These are phyloP conservation scores for Ustilago trichophora DNA, from an alignment of 1,284 basidiomycete genomes.

Conservation along the genomic window DNA sequence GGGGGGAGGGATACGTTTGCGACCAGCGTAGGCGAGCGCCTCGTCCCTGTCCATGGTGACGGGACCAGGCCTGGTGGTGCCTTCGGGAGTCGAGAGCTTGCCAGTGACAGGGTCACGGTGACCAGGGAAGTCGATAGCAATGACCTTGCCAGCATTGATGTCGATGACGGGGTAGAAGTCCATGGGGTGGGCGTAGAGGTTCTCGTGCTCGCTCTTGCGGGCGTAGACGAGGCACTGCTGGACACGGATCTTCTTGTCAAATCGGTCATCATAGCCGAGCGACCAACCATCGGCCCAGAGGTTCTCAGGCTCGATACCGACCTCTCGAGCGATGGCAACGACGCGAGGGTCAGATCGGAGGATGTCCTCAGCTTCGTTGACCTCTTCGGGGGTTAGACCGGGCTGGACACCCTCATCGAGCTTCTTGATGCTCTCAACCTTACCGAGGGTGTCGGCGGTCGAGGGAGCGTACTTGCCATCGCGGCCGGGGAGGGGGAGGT, in stretches of 20 bases:
- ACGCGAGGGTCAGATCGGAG: slow-evolving; percentile 75
- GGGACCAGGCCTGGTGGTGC: slow-evolving; percentile 67
- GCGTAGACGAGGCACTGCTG: slow-evolving; percentile 52
- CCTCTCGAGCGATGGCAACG: slow-evolving; percentile 76
- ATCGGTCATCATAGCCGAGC: slow-evolving; percentile 50
- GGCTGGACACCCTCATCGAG: slow-evolving; percentile 78
- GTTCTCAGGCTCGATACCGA: slow-evolving; percentile 79
- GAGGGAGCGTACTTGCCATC: slow-evolving; percentile 35
- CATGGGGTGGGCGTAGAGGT: slow-evolving; percentile 52
- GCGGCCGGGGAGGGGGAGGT: slow-evolving; percentile 28
- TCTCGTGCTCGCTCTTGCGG: slow-evolving; percentile 50
- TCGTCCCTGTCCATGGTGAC: slow-evolving; percentile 68
- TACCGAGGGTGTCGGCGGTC: slow-evolving; percentile 23
- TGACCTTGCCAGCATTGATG: slow-evolving; percentile 39
- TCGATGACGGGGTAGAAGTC: slow-evolving; percentile 64
- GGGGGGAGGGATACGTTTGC: slow-evolving; percentile 79
- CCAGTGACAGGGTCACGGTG: slow-evolving; percentile 37
- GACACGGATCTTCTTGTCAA: slow-evolving; percentile 39
- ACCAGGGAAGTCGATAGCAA: slow-evolving; percentile 48
- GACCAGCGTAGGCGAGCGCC: slow-evolving; percentile 70
- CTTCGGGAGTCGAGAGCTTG: slow-evolving; percentile 29
- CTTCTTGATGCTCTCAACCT: slow-evolving; percentile 66
- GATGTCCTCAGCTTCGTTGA: slow-evolving; percentile 75
- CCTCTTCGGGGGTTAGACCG: slow-evolving; percentile 81
- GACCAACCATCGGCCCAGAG: slow-evolving; percentile 74